Evolutionary conservation across 805 yeast genomes (phyloP).

Genomic region (Starmerella powellii): DNA sequence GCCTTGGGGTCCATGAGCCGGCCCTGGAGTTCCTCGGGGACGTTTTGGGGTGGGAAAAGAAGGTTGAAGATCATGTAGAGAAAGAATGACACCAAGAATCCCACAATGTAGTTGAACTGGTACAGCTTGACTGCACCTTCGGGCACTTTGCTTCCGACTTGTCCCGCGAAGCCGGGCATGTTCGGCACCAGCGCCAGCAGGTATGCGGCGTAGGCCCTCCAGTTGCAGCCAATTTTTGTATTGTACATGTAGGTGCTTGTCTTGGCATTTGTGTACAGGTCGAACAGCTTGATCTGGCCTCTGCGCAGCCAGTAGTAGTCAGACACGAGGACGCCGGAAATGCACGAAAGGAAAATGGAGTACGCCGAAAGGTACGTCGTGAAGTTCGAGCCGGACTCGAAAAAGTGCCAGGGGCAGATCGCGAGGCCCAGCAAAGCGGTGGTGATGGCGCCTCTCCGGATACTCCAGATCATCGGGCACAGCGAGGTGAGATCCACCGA

Average conservation of each 20-base stretch:
- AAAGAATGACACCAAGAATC: constrained; percentile 48
- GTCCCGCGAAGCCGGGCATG: constrained; percentile 75
- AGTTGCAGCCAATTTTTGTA: constrained; percentile 49
- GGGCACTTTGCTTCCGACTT: constrained; percentile 67
- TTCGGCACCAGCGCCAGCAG: constrained; percentile 71
- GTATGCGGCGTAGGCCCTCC: constrained; percentile 78
- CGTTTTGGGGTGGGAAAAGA: constrained; percentile 17
- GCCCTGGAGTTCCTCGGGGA: constrained; percentile 19
- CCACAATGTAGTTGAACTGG: constrained; percentile 63
- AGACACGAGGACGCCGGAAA: constrained; percentile 55
- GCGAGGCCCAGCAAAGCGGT: constrained; percentile 61
- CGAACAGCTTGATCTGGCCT: constrained; percentile 52
- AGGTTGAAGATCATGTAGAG: constrained; percentile 39
- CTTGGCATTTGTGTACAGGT: constrained; percentile 44
- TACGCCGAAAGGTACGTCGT: constrained; percentile 73
- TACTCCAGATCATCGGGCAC: constrained; percentile 39
- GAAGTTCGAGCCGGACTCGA: constrained; percentile 56
- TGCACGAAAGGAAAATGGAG: constrained; percentile 68
- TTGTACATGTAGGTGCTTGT: constrained; percentile 47
- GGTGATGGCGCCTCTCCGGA: constrained; percentile 68
- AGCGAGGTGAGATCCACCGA: constrained; percentile 40
- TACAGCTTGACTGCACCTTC: constrained; percentile 65
- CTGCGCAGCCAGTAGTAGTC: constrained; percentile 65
- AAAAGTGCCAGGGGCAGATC: constrained; percentile 75
- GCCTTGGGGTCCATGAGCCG: constrained; percentile 15